Conservation (phyloP, 345 rosid genomes). For the Acer saccharum region DNA sequence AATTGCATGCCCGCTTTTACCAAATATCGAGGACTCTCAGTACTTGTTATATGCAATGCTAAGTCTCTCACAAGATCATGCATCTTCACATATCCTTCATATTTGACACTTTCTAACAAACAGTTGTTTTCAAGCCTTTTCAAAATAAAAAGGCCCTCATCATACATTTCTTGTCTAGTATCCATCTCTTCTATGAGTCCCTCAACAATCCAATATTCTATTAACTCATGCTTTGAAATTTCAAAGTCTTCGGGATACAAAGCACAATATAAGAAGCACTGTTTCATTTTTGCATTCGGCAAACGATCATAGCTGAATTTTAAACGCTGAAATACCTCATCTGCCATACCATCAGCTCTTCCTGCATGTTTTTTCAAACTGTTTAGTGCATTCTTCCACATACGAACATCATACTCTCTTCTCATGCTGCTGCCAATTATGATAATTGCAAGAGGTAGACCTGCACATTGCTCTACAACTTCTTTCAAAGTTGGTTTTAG, state of each 20-base stretch:
- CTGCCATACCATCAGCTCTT: background rate
- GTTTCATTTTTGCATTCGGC: background rate
- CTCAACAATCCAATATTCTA: conserved; percentile 21
- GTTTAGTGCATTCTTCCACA: conserved; percentile 15
- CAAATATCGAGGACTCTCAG: background rate
- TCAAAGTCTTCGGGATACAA: conserved; percentile 20
- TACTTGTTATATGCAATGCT: conserved; percentile 19
- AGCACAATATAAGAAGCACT: conserved; percentile 26
- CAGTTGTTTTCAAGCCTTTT: conserved; percentile 18
- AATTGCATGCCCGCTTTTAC: background rate
- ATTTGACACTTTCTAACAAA: conserved; percentile 9
- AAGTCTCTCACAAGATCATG: conserved; percentile 27
- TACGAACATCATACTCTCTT: background rate
- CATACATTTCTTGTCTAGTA: conserved; percentile 9
- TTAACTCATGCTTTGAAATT: conserved; percentile 13
- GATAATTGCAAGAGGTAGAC: conserved; percentile 20
- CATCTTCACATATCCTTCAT: conserved; percentile 15
- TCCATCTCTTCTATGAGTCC: conserved; percentile 12
- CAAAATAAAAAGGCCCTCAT: conserved; percentile 20
- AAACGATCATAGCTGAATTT: conserved; percentile 18
- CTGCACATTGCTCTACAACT: conserved; percentile 2
- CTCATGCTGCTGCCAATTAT: conserved; percentile 11
- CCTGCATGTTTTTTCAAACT: background rate
- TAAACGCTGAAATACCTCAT: conserved; percentile 2
- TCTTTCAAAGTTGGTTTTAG: background rate